Evolutionary conservation across 2,329 filamentous ascomycete genomes (phyloP).

Genomic region (Cryoendolithus antarcticus): DNA sequence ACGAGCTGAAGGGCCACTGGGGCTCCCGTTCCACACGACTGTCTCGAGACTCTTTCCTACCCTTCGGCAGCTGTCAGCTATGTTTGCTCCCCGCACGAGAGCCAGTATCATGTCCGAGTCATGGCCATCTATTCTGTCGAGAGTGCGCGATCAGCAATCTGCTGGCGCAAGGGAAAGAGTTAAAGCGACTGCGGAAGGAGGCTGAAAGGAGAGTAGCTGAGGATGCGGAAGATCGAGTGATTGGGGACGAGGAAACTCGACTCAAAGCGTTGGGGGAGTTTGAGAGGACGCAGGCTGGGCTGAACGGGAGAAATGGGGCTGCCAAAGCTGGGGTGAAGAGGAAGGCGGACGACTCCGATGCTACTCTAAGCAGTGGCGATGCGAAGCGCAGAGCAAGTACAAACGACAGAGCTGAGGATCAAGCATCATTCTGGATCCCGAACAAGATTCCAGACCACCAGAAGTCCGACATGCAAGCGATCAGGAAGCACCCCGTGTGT

Average conservation of each 20-base stretch:
- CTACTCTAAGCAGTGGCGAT: slow-evolving; percentile 63
- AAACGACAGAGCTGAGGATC: slow-evolving; percentile 54
- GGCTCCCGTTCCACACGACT: slow-evolving; percentile 71
- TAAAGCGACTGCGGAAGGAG: slow-evolving; percentile 63
- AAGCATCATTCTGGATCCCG: slow-evolving; percentile 90
- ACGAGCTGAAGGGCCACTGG: slow-evolving; percentile 71
- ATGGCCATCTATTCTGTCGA: slow-evolving; percentile 86
- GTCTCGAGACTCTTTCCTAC: slow-evolving; percentile 78
- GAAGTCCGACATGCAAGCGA: slow-evolving; percentile 31
- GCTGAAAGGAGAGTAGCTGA: slow-evolving; percentile 45
- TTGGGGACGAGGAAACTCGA: slow-evolving; percentile 56
- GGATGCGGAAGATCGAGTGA: slow-evolving; percentile 49
- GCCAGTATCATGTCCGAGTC: slow-evolving; percentile 64
- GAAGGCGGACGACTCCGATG: slow-evolving; percentile 69
- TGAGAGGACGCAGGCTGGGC: slow-evolving; percentile 65
- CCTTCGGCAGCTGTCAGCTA: slow-evolving; percentile 77
- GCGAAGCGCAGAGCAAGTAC: slow-evolving; percentile 51
- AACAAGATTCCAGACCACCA: slow-evolving; percentile 59
- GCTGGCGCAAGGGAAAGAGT: slow-evolving; percentile 82
- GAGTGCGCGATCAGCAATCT: slow-evolving; percentile 89
- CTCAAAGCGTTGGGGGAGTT: slow-evolving; percentile 66
- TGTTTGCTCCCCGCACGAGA: slow-evolving; percentile 72
- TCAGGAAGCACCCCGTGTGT: slow-evolving; percentile 53
- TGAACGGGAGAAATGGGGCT: slow-evolving; percentile 17
- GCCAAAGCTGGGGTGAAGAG: slow-evolving; percentile 46